Base-by-base conservation (phyloP, 2,329 filamentous ascomycete genomes). In the Penicillium sp. region DNA sequence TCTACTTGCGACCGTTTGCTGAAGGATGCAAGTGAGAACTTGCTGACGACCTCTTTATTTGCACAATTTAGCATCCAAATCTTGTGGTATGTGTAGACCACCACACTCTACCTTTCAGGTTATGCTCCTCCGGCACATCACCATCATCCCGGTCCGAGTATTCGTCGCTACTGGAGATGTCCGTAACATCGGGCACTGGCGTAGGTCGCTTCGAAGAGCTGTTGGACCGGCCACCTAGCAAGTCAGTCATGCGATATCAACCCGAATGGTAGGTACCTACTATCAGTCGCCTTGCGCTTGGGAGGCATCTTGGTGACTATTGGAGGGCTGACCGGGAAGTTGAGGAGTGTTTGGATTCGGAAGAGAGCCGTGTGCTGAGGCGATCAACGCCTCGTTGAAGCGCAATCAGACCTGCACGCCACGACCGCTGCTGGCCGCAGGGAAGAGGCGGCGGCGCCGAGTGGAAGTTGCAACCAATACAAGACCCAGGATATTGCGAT, bases 201-300 rank as follows among this genome's bases (percentile, higher is more conserved):
- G 75, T 78, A 9, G 74, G 65, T 43, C 76, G 73, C 58, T 80
- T 80, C 16, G 76, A 75, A 20, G 72, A 69, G 61, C 79, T 75
- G 51, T 69, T 74, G 53, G 66, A 70, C 65, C 74, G 61, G 69
- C 69, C 61, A 68, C 74, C 64, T 78, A 71, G 63, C 41, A 61
- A 58, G 72, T 66, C 44, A 62, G 54, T 53, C 43, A 55, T 56
- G 50, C 48, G 46, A 46, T 44, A 45, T 42, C 35, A 38, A 20
- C 35, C 10, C 11, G 16, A 10, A 38, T 11, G 9, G 9, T 9
- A 38, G 18, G 13, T 13, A 49, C 71, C 70, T 76, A 79, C 77
- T 76, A 47, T 76, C 74, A 60, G 75, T 64, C 54, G 86, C 86
- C 75, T 90, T 90, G 67, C 87, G 81, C 75, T 90, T 90, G 16